Evolutionary conservation across 306 rosid species (phyloP).

Genomic region (Fagus sylvatica): DNA sequence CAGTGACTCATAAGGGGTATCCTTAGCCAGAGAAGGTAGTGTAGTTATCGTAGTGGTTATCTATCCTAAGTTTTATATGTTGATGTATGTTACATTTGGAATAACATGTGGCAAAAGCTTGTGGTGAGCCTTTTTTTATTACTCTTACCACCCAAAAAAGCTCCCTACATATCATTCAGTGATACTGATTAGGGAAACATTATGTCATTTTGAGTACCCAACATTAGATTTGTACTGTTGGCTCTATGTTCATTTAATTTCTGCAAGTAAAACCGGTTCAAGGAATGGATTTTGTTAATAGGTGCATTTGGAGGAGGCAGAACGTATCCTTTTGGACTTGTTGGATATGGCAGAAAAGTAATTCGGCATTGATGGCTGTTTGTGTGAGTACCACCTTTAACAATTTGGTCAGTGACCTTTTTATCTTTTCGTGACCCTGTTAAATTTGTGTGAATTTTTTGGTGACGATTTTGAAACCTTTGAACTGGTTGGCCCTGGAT

Average conservation of each 20-base stretch:
- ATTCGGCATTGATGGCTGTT: neutral
- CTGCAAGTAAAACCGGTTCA: neutral
- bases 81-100: neutral
- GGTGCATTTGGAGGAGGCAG: neutral
- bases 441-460: no score
- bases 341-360: neutral
- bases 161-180: neutral
- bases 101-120: neutral
- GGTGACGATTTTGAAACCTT: no score
- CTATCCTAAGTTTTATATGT: neutral
- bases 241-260: neutral
- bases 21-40: neutral
- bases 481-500: no score
- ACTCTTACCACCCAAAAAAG: neutral
- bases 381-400: no score
- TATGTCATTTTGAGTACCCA: neutral
- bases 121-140: neutral
- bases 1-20: neutral
- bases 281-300: neutral
- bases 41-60: neutral
- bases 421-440: no score
- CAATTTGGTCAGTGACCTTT: no score
- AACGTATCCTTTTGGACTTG: neutral
- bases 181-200: neutral
- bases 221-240: neutral